Percentiles rank a stretch among this genome's conserved stretches.
phyloP scores from a whole-genome alignment of 208 protist genomes.

The Trichomonas gallinae region DNA sequence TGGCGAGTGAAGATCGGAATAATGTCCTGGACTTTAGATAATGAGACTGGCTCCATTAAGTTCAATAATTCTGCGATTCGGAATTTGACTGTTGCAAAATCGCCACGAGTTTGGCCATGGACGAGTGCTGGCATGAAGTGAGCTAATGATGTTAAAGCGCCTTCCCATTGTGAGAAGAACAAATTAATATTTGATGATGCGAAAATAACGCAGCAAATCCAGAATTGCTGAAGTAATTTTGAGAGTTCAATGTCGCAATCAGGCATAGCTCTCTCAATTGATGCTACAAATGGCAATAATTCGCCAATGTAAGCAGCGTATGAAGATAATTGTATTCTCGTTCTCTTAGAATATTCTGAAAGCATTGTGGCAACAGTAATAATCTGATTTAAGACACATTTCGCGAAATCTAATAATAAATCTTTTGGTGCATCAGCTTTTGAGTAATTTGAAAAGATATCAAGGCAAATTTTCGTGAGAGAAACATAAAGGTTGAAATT shows the following conservation, averaged over 20 bases:
- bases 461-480: not conserved
- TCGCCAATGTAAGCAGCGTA: not conserved
- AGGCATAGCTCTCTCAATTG: not conserved
- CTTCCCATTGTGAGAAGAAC: not conserved
- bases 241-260: not conserved
- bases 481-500: not conserved
- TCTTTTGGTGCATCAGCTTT: not conserved
- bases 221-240: not conserved
- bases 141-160: not conserved
- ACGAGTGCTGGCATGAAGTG: not conserved
- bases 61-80: not conserved
- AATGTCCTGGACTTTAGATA: not conserved
- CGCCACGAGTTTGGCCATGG: not conserved
- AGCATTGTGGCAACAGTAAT: not conserved
- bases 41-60: not conserved
- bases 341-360: not conserved
- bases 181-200: not conserved
- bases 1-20: not conserved
- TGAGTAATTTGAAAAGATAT: not conserved
- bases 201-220: not conserved
- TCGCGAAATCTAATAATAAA: not conserved
- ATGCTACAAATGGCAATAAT: not conserved
- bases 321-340: not conserved
- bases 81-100: not conserved
- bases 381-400: not conserved